Evolutionary conservation across 768 basidiomycete genomes (phyloP).

Genomic region (Mycena epipterygia): DNA sequence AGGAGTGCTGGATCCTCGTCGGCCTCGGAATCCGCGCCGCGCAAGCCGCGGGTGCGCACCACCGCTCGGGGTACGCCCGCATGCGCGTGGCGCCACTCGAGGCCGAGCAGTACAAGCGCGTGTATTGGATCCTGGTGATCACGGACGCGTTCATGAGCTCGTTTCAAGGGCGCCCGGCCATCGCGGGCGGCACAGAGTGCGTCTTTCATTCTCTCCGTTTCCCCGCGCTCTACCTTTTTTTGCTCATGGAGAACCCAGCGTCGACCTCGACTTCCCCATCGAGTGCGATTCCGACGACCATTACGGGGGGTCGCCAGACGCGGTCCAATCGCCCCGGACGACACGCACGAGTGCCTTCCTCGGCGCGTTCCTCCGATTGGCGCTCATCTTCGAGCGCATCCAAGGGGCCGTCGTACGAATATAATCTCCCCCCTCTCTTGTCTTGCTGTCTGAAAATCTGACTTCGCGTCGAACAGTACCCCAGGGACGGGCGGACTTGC

Average conservation of each 20-base stretch:
- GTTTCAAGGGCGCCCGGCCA: slow-evolving; percentile 2
- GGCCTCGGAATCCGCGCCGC: slow-evolving; percentile 10
- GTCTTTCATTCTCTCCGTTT: no score
- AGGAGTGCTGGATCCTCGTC: slow-evolving; percentile 7
- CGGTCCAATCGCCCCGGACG: neutral
- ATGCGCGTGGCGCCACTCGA: neutral
- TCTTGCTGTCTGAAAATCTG: no score
- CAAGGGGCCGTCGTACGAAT: neutral
- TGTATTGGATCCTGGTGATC: slow-evolving; percentile 8
- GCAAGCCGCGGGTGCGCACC: slow-evolving; percentile 7
- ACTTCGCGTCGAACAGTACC: neutral
- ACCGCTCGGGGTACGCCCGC: neutral
- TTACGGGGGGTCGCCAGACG: neutral
- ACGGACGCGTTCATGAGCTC: slow-evolving; percentile 7
- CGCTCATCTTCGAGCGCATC: neutral
- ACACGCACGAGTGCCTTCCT: neutral
- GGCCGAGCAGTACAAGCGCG: slow-evolving; percentile 14
- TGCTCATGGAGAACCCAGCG: neutral
- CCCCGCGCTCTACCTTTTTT: no score
- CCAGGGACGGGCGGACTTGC: neutral
- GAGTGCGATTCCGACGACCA: neutral
- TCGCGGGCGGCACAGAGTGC: no score
- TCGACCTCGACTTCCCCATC: slow-evolving; percentile 16
- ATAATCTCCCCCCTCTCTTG: neutral
- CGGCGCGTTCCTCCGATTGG: neutral